Evolutionary conservation across 1,139 yeast species (phyloP).

Genomic region (Magnusiomyces fungicola): DNA sequence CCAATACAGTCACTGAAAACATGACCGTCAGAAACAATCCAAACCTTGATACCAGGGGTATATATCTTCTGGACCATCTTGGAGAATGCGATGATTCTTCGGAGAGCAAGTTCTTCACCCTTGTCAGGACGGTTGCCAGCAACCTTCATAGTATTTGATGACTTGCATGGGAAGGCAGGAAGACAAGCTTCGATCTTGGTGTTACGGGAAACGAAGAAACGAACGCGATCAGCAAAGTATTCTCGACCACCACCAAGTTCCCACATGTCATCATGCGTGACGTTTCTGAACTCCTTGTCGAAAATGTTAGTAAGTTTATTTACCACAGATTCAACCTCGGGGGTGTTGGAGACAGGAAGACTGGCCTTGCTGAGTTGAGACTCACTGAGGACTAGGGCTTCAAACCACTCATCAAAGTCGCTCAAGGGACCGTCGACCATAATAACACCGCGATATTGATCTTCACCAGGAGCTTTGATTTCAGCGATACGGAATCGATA

Average conservation of each 20-base stretch:
- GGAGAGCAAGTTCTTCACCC: slow-evolving; percentile 15
- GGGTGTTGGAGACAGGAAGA: neutral
- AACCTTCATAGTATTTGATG: slow-evolving; percentile 15
- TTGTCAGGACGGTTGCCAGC: slow-evolving; percentile 13
- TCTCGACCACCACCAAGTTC: slow-evolving; percentile 8
- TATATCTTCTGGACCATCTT: slow-evolving; percentile 9
- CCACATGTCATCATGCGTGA: slow-evolving; percentile 15
- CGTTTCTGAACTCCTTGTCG: slow-evolving; percentile 14
- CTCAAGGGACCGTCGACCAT: slow-evolving; percentile 7
- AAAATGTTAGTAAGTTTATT: neutral
- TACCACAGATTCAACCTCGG: neutral
- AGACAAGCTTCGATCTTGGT: slow-evolving; percentile 13
- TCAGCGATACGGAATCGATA: slow-evolving; percentile 12
- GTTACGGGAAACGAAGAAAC: slow-evolving; percentile 12
- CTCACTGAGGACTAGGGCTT: slow-evolving; percentile 10
- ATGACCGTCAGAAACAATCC: slow-evolving; percentile 17
- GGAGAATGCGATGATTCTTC: slow-evolving; percentile 11
- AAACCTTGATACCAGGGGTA: slow-evolving; percentile 14
- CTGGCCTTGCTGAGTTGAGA: slow-evolving; percentile 3
- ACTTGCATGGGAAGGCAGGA: slow-evolving; percentile 17
- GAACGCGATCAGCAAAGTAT: slow-evolving; percentile 10
- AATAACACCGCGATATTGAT: slow-evolving; percentile 13
- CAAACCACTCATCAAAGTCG: slow-evolving; percentile 15
- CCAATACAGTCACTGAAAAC: slow-evolving; percentile 17
- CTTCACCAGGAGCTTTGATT: slow-evolving; percentile 6